Base-by-base conservation (phyloP, 805 yeast species). In the Metschnikowia orientalis region DNA sequence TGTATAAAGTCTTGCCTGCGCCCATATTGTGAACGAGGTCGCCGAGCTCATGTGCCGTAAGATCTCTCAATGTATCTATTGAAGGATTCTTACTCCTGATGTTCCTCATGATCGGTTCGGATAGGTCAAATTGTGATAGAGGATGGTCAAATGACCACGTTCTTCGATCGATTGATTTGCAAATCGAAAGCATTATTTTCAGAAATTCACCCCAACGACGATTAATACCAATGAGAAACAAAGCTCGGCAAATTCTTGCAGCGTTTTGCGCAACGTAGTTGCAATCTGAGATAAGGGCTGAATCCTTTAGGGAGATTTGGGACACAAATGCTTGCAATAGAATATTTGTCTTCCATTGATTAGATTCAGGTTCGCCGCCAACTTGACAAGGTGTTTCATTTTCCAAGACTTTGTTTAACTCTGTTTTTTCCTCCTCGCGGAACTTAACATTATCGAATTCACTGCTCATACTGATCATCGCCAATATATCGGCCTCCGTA, bases 191-290 rank as follows among this genome's bases (percentile, higher is more conserved):
- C 73, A 89, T 72, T 5, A 81, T 73, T 35, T 78, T 75, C 30
- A 92, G 71, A 41, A 88, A 78, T 5, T 63, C 56, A 1, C 97
- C 96, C 99, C 99, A 92, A 37, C 94, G 68, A 45, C 98, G 69
- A 50, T 86, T 84, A 21, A 92, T 64, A 22, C 95, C 94, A 41
- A 92, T 78, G 41, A 89, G 61, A 47, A 92, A 88, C 30, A 94
- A 65, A 0, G 98, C 96, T 16, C 97, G 75, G 45, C 95, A 77
- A 20, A 92, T 90, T 66, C 99, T 79, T 1, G 90, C 87, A 3
- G 97, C 75, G 51, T 92, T 92, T 51, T 92, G 98, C 1, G 97
- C 97, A 36, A 92, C 95, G 54, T 92, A 92, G 42, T 86, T 83
- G 30, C 85, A 71, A 57, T 92, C 98, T 0, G 97, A 86, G 2